These are phyloP conservation scores for Benincasa hispida DNA, from an alignment of 306 rosid species.

Conservation along the genomic window DNA sequence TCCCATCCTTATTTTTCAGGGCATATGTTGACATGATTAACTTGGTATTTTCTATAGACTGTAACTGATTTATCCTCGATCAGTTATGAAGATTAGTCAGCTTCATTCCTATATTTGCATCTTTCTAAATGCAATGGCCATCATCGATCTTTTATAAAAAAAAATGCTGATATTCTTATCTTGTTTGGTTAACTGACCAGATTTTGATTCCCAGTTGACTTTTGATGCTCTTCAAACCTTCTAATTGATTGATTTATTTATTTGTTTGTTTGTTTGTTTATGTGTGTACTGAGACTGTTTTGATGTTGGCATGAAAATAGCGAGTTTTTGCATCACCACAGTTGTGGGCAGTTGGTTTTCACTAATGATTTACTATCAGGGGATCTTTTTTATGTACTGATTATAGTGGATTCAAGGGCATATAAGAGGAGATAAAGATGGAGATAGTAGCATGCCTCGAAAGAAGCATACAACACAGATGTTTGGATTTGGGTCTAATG, in stretches of 20 bases:
- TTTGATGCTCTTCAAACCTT: neutral
- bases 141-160: neutral
- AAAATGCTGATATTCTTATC: neutral
- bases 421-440: conserved; percentile 32
- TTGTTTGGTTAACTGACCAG: neutral
- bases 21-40: neutral
- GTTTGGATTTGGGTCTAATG: conserved; percentile 74
- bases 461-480: conserved; percentile 21
- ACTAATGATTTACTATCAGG: conserved; percentile 81
- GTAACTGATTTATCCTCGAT: neutral
- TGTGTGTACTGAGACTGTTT: neutral
- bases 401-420: conserved; percentile 62
- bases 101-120: neutral
- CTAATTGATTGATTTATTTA: neutral
- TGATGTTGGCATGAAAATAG: neutral
- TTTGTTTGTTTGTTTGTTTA: too few species aligned
- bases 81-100: neutral
- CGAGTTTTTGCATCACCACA: conserved; percentile 18
- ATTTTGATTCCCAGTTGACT: neutral
- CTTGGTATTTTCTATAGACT: neutral
- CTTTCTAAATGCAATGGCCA: neutral
- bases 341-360: conserved; percentile 69
- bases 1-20: neutral
- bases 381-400: conserved; percentile 67
- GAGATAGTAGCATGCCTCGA: conserved; percentile 8